Percentiles rank a stretch among this genome's conserved stretches.
Conservation (phyloP, 1,139 yeast species). For the Kurtzmaniella quercitrusa region DNA sequence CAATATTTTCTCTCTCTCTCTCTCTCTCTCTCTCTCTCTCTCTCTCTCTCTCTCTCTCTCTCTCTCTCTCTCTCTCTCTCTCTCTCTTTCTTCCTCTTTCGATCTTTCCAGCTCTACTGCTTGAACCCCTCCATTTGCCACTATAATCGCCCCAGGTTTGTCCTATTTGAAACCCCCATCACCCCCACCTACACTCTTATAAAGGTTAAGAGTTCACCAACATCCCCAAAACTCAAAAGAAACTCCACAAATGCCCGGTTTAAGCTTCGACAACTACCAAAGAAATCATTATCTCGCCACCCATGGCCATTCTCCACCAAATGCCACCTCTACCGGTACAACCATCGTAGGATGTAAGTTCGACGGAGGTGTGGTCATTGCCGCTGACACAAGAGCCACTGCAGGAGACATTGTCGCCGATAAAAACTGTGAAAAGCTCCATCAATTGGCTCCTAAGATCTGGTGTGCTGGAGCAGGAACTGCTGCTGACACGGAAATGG, state of each 20-base stretch:
- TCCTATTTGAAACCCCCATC: too few species aligned
- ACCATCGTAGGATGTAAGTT: constrained; percentile 96
- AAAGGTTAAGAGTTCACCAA: too few species aligned
- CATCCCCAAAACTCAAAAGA: too few species aligned
- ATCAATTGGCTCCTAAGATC: constrained; percentile 84
- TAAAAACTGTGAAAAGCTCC: constrained; percentile 95
- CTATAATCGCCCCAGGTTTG: too few species aligned
- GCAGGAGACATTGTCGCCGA: constrained; percentile 96
- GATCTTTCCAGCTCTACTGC: too few species aligned
- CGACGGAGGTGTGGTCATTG: constrained; percentile 91
- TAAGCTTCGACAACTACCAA: constrained; percentile 88
- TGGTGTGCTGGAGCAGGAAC: constrained; percentile 99
- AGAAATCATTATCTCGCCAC: constrained; percentile 73
- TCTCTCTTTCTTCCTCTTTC: too few species aligned
- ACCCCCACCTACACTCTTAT: too few species aligned
- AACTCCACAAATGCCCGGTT: constrained; percentile 63
- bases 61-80: too few species aligned
- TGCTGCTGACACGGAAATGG: constrained; percentile 99
- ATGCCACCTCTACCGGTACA: constrained; percentile 95
- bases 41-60: too few species aligned
- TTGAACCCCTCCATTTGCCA: too few species aligned
- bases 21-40: too few species aligned
- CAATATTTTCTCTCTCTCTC: too few species aligned
- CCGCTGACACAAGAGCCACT: constrained; percentile 98
- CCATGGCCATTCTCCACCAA: constrained; percentile 73